Conservation (phyloP, 495 filamentous ascomycete species). For the Podospora pseudoanserina region DNA sequence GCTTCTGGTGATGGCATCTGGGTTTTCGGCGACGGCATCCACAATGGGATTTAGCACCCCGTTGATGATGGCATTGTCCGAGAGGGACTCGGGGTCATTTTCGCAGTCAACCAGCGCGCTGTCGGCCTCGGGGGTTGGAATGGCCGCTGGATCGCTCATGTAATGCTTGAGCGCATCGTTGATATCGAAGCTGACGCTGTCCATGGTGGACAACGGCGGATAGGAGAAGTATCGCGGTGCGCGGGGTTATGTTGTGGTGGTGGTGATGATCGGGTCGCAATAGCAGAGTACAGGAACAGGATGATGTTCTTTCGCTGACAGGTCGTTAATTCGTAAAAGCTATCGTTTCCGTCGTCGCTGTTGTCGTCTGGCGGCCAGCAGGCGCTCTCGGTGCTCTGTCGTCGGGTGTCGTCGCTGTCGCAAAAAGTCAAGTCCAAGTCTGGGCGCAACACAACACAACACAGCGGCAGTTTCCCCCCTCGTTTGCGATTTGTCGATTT, state of each 20-base stretch:
- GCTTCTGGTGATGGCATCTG: conserved; percentile 76
- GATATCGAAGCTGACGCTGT: conserved; percentile 80
- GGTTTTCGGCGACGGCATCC: conserved; percentile 86
- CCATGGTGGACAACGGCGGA: conserved; percentile 56
- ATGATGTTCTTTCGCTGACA: not conserved
- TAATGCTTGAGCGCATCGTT: conserved; percentile 94
- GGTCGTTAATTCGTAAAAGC: not conserved
- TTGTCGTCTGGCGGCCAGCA: conserved; percentile 17
- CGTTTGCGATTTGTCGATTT: conserved; percentile 17
- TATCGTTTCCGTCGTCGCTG: conserved; percentile 1
- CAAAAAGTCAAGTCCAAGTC: conserved; percentile 2
- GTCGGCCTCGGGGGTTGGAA: conserved; percentile 86
- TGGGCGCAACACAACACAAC: not conserved
- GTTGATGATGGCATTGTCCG: conserved; percentile 70
- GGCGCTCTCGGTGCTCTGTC: conserved; percentile 6
- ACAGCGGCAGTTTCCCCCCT: conserved; percentile 1
- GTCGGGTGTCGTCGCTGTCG: conserved; percentile 18
- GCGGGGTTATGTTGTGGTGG: conserved; percentile 14
- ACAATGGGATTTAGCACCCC: conserved; percentile 85
- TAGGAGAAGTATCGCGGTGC: conserved; percentile 13
- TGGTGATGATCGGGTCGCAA: conserved; percentile 4
- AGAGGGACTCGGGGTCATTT: conserved; percentile 80
- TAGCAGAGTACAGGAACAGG: not conserved
- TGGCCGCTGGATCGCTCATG: conserved; percentile 79
- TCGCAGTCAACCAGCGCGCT: conserved; percentile 84